phyloP scores from a whole-genome alignment of 1,139 yeast genomes.

The Taiozyma onychis region DNA sequence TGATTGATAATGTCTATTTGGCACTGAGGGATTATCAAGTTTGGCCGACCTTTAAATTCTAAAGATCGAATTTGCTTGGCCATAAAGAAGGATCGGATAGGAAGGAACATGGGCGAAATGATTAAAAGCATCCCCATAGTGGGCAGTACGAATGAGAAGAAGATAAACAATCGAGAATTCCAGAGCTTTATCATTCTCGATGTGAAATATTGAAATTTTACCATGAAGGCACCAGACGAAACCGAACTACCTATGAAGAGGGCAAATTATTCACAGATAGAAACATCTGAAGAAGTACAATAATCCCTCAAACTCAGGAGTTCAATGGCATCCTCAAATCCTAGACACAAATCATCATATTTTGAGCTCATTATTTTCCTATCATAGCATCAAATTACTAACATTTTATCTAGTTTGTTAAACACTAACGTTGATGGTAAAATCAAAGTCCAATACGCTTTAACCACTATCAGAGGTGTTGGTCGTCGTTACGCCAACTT shows the following conservation, averaged over 20 bases:
- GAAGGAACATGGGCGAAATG: background rate
- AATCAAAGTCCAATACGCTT: slow-evolving; percentile 99
- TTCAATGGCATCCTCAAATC: background rate
- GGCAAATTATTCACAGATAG: background rate
- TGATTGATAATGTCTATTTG: background rate
- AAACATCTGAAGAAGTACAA: background rate
- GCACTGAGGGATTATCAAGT: background rate
- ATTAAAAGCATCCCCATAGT: no score
- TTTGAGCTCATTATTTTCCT: background rate
- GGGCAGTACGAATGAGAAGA: background rate
- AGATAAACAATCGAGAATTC: no score
- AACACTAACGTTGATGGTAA: slow-evolving; percentile 99
- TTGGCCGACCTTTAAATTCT: background rate
- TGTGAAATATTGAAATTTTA: no score
- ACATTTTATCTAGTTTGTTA: slow-evolving; percentile 66
- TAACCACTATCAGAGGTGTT: slow-evolving; percentile 99
- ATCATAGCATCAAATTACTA: slow-evolving; percentile 17
- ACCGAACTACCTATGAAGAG: no score
- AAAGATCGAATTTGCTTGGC: background rate
- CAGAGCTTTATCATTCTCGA: no score
- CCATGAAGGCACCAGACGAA: background rate
- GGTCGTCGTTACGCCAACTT: slow-evolving; percentile 99
- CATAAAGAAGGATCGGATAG: background rate
- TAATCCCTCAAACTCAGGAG: background rate
- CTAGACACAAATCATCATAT: background rate